A percentile compares a stretch with the other conserved stretches of the same genome.
Evolutionary conservation across 208 protist genomes (phyloP).

Genomic region (Herpetomonas muscarum): DNA sequence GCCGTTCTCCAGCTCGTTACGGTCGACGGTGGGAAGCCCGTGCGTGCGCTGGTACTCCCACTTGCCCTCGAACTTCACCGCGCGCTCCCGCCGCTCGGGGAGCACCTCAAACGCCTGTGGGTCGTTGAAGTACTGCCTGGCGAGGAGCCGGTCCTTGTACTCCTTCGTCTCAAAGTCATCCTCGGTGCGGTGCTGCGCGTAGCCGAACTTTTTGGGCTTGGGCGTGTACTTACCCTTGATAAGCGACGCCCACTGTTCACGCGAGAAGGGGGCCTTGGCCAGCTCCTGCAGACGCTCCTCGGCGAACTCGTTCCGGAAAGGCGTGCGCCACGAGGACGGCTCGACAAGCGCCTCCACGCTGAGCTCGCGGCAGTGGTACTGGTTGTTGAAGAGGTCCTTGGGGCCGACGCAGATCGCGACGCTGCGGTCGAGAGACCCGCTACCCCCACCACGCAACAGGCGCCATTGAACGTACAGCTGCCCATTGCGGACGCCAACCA

Average conservation of each 20-base stretch:
- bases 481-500: slow-evolving; percentile 74
- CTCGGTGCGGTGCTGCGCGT: slow-evolving; percentile 81
- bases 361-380: slow-evolving; percentile 37
- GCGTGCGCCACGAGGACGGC: slow-evolving; percentile 85
- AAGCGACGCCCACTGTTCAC: slow-evolving; percentile 77
- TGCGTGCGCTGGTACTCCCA: slow-evolving; percentile 72
- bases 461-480: slow-evolving; percentile 83
- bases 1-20: slow-evolving; percentile 82
- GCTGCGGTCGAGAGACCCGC: slow-evolving; percentile 54
- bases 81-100: slow-evolving; percentile 61
- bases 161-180: slow-evolving; percentile 92
- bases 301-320: slow-evolving; percentile 87
- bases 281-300: slow-evolving; percentile 77
- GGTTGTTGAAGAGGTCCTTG: slow-evolving; percentile 28
- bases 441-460: slow-evolving; percentile 44
- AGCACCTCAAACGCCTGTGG: slow-evolving; percentile 84
- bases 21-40: slow-evolving; percentile 84
- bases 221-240: slow-evolving; percentile 81
- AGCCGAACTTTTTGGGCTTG: slow-evolving; percentile 82
- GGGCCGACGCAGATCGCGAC: slow-evolving; percentile 66
- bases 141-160: slow-evolving; percentile 81
- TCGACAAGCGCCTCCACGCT: slow-evolving; percentile 44
- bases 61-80: slow-evolving; percentile 73
- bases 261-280: slow-evolving; percentile 61
- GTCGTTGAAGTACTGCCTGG: slow-evolving; percentile 81